Evolutionary conservation across 2,329 filamentous ascomycete genomes (phyloP).

Genomic region (Aspergillus sp.): DNA sequence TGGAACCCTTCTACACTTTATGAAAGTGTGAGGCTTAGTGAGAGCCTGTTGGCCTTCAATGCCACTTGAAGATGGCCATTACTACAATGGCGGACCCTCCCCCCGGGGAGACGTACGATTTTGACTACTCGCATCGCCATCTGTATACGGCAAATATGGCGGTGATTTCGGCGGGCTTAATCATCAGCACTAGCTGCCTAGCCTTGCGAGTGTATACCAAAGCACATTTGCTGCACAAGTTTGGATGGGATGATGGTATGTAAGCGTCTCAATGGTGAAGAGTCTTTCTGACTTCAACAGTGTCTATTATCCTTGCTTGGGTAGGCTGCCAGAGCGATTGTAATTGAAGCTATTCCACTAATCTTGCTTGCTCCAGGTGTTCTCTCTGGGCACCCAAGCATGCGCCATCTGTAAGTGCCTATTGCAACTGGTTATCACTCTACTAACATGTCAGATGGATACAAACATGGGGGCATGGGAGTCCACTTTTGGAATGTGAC

Average conservation of each 20-base stretch:
- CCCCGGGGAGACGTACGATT: slow-evolving; percentile 12
- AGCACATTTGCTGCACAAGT: slow-evolving; percentile 8
- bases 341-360: neutral
- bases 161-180: slow-evolving; percentile 8
- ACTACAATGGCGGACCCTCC: slow-evolving; percentile 2
- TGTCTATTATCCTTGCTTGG: slow-evolving; percentile 1
- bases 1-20: neutral
- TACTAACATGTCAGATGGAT: neutral
- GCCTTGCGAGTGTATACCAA: slow-evolving; percentile 14
- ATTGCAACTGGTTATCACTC: neutral
- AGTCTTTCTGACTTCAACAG: neutral
- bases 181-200: slow-evolving; percentile 8
- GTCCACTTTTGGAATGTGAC: neutral
- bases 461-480: slow-evolving; percentile 1
- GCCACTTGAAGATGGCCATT: neutral
- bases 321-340: neutral
- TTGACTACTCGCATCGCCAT: slow-evolving; percentile 14
- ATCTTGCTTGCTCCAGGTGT: neutral
- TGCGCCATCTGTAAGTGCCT: neutral
- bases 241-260: slow-evolving; percentile 13
- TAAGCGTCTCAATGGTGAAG: neutral
- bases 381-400: neutral
- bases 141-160: slow-evolving; percentile 9
- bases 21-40: neutral
- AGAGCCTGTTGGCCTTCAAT: neutral